Evolutionary conservation across 2,329 filamentous ascomycete species (phyloP), one percentile per base, ranked within the genome.

Genomic region (Calycina herbarum): DNA sequence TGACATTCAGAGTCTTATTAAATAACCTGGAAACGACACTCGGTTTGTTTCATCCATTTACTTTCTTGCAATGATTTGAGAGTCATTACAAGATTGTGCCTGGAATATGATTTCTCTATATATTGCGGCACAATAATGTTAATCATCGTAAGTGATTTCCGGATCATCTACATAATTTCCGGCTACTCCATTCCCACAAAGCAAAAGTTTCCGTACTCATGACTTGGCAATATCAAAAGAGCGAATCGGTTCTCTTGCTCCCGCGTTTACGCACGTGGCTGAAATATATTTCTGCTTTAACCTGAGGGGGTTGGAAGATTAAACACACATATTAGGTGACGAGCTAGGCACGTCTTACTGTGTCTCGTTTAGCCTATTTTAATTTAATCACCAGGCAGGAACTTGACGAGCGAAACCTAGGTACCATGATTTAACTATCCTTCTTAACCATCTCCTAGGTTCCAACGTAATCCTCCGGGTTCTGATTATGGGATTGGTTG

Each of bases 311-410:
- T 57, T 33, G 13, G 54, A n/a, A 15, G 17, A 31, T 57, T 35
- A 31, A 27, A 29, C 13, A 31, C 31, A 17, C 27, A 7, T 57
- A 24, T 24, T 24, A 27, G 45, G 45, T 24, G n/a, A 51, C 8
- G 57, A n/a, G n/a, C n/a, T n/a, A 61, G 42, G 42, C 54, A 40
- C n/a, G 20, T 42, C 31, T 62, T 45, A 40, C 31, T 62, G 48
- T 42, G 6, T 62, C 29, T 62, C n/a, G 20, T 56, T 62, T 62
- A 62, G 60, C 20, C 60, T 62, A 45, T 38, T 33, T 27, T 48
- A 24, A 20, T 20, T 56, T 57, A 20, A 24, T 35, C 48, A 62
- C 17, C 38, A 60, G 24, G 20, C 33, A 60, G 11, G 58, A 20
- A 24, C 17, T 59, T 42, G 38, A 45, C 24, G 45, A 24, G 45